These are phyloP conservation scores for Puccinia triticina DNA, from an alignment of 1,284 basidiomycete species.

Conservation along the genomic window DNA sequence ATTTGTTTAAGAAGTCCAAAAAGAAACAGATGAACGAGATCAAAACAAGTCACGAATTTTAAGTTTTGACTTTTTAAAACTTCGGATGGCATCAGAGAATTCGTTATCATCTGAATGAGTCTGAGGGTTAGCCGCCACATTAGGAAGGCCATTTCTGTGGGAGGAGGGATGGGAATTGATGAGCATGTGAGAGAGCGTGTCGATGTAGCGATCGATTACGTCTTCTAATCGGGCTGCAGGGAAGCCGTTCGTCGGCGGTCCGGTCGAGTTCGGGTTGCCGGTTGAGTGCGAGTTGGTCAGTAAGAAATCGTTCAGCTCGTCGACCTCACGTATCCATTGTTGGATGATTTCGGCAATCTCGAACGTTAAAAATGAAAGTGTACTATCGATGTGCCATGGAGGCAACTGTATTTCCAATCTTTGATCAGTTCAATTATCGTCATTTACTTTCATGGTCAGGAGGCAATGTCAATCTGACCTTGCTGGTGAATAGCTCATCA, in stretches of 20 bases:
- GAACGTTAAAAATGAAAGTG: constrained; percentile 30
- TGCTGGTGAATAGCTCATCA: constrained; percentile 82
- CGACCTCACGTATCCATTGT: constrained; percentile 36
- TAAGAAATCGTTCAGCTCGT: constrained; percentile 27
- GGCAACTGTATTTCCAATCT: constrained; percentile 16
- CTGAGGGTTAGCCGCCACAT: background rate
- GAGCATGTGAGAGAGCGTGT: constrained; percentile 25
- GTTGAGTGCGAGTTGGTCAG: constrained; percentile 17
- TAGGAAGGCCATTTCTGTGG: background rate
- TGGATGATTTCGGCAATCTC: constrained; percentile 37
- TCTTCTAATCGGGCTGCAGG: constrained; percentile 48
- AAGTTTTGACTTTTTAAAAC: constrained; percentile 13
- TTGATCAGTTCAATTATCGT: background rate
- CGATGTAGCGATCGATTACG: constrained; percentile 45
- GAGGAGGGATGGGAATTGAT: constrained; percentile 9
- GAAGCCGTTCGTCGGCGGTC: constrained; percentile 4
- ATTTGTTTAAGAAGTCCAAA: background rate
- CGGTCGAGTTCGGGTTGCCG: background rate
- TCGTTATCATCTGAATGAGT: constrained; percentile 11
- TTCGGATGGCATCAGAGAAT: constrained; percentile 12
- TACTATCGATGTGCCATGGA: constrained; percentile 48
- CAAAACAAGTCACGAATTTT: constrained; percentile 39
- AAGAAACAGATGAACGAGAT: background rate
- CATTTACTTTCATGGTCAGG: background rate
- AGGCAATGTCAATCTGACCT: constrained; percentile 64